These are phyloP conservation scores for Candida yuanshanica DNA, from an alignment of 805 yeast genomes.

Conservation along the genomic window DNA sequence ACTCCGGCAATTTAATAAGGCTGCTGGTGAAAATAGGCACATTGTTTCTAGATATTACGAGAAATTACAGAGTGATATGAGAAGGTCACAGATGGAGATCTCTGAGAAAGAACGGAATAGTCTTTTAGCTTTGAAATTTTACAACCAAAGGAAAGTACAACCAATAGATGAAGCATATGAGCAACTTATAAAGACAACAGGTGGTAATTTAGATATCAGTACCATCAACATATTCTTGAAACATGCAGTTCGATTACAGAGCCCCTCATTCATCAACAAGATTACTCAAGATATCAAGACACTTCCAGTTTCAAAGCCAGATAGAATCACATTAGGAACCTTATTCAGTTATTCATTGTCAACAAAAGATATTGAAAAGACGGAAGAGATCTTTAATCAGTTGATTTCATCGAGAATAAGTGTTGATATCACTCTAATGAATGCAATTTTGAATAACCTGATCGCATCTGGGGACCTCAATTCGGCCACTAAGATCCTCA, in stretches of 20 bases:
- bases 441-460: background rate
- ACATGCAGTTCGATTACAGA: slow-evolving; percentile 18
- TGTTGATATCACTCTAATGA: background rate
- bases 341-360: slow-evolving; percentile 15
- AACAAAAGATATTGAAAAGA: slow-evolving; percentile 1
- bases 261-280: slow-evolving; percentile 10
- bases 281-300: slow-evolving; percentile 16
- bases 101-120: slow-evolving; percentile 25
- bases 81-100: slow-evolving; percentile 23
- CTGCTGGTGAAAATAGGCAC: slow-evolving; percentile 12
- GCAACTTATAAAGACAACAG: background rate
- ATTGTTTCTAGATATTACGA: slow-evolving; percentile 6
- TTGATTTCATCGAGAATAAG: background rate
- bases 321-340: slow-evolving; percentile 26
- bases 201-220: slow-evolving; percentile 7
- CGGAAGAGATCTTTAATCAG: background rate
- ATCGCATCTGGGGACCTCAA: background rate
- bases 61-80: slow-evolving; percentile 17
- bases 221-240: slow-evolving; percentile 26
- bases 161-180: slow-evolving; percentile 5
- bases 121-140: slow-evolving; percentile 16
- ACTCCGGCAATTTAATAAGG: slow-evolving; percentile 15
- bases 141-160: slow-evolving; percentile 5
- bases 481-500: background rate
- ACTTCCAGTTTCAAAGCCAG: slow-evolving; percentile 17